phyloP scores from a whole-genome alignment of 805 yeast genomes.

The Danielia oregonensis region DNA sequence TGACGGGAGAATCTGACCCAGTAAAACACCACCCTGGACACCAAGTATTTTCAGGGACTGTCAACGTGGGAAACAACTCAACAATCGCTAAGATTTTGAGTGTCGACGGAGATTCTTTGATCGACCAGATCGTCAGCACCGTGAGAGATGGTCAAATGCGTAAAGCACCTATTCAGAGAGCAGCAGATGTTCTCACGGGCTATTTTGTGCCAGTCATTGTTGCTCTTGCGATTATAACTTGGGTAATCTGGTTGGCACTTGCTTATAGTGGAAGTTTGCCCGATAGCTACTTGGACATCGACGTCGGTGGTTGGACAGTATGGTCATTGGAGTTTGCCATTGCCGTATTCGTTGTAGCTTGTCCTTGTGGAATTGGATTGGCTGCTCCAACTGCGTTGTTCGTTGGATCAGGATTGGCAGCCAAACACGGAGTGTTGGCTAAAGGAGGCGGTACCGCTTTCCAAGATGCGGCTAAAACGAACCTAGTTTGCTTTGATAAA shows the following conservation, averaged over 20 bases:
- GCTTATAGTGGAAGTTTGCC: constrained; percentile 58
- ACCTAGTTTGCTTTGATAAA: constrained; percentile 70
- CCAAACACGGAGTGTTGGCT: constrained; percentile 69
- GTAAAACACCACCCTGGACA: constrained; percentile 57
- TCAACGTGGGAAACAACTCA: constrained; percentile 55
- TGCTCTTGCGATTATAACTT: constrained; percentile 55
- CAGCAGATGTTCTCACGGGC: constrained; percentile 67
- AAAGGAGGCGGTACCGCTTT: constrained; percentile 82
- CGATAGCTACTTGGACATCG: constrained; percentile 51
- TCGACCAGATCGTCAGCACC: constrained; percentile 65
- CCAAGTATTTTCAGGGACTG: constrained; percentile 69
- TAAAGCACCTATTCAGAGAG: constrained; percentile 69
- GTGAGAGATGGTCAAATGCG: constrained; percentile 72
- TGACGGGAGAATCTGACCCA: constrained; percentile 62
- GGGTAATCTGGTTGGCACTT: constrained; percentile 65
- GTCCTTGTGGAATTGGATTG: constrained; percentile 82
- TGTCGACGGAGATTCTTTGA: constrained; percentile 58
- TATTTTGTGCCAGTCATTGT: constrained; percentile 71
- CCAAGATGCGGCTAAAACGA: constrained; percentile 66
- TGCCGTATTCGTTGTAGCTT: constrained; percentile 77
- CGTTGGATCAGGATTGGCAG: constrained; percentile 78
- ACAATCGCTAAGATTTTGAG: constrained; percentile 55
- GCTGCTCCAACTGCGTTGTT: constrained; percentile 84
- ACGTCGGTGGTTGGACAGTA: constrained; percentile 69
- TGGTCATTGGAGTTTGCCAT: constrained; percentile 79